phyloP scores from a whole-genome alignment of 75 land plant genomes.

The Pseudotsuga menziesii region DNA sequence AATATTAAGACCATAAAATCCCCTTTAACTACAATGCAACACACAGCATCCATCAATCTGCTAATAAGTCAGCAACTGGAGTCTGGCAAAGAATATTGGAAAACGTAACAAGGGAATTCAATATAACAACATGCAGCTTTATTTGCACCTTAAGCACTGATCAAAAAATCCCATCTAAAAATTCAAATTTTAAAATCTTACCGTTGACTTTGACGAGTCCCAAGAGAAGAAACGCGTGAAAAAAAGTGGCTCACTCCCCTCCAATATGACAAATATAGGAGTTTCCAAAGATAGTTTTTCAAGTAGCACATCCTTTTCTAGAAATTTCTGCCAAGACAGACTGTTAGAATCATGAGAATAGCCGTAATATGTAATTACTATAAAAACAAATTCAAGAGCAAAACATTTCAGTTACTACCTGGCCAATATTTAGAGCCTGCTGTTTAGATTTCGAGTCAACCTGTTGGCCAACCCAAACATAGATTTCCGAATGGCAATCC shows the following conservation, averaged over 20 bases:
- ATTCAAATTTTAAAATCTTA: conserved; percentile 19
- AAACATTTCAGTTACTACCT: conserved; percentile 26
- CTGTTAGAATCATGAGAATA: neutral
- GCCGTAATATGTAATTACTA: neutral
- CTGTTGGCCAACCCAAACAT: conserved; percentile 74
- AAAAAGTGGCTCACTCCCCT: conserved; percentile 71
- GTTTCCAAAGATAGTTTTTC: conserved; percentile 57
- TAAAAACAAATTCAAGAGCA: conserved; percentile 6
- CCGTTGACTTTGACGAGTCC: conserved; percentile 56
- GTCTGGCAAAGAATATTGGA: no score
- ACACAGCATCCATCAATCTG: neutral
- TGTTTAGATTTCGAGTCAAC: conserved; percentile 28
- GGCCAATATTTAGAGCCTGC: conserved; percentile 45
- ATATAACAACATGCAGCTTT: neutral
- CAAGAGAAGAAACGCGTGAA: conserved; percentile 72
- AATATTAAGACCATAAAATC: neutral
- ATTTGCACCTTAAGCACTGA: neutral
- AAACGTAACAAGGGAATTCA: neutral
- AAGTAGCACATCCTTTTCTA: conserved; percentile 38
- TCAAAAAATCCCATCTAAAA: neutral
- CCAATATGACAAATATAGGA: conserved; percentile 57
- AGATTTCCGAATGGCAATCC: conserved; percentile 46
- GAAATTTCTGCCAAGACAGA: conserved; percentile 46
- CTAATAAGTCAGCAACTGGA: neutral
- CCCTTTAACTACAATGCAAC: neutral